A percentile compares a stretch with the other conserved stretches of the same genome.
phyloP scores from a whole-genome alignment of 257 asterid species.

The Salvia hispanica region DNA sequence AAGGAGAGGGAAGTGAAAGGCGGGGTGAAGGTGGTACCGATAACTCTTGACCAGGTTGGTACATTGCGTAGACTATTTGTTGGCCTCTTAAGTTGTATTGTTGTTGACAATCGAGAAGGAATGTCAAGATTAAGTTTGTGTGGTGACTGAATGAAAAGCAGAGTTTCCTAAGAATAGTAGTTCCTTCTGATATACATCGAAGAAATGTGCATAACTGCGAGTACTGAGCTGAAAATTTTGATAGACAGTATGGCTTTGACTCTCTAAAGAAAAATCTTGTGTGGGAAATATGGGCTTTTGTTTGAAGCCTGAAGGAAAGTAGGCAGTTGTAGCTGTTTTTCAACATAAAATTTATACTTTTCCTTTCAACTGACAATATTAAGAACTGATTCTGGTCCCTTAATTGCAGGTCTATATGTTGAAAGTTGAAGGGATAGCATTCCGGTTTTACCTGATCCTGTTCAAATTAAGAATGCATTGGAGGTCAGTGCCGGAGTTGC shows the following conservation, averaged over 20 bases:
- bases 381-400: slow-evolving; percentile 16
- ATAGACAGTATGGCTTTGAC: not conserved
- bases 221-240: slow-evolving; percentile 2
- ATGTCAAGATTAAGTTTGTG: not conserved
- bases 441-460: slow-evolving; percentile 93
- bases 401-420: slow-evolving; percentile 80
- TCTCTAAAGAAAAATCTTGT: not conserved
- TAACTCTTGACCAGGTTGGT: slow-evolving; percentile 87
- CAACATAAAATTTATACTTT: not conserved
- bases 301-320: too few relatives aligned
- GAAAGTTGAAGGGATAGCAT: slow-evolving; percentile 98
- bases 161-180: slow-evolving; percentile 11
- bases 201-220: not conserved
- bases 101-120: not conserved
- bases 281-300: not conserved
- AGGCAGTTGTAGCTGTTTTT: not conserved
- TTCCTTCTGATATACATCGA: slow-evolving; percentile 6
- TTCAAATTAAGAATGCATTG: slow-evolving; percentile 82
- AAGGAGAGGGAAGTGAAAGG: slow-evolving; percentile 74
- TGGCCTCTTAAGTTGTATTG: not conserved
- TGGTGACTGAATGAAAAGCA: not conserved
- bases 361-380: not conserved
- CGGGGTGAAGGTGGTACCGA: slow-evolving; percentile 89
- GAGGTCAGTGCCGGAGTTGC: slow-evolving; percentile 60
- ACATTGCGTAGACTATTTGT: not conserved